Evolutionary conservation across 169 alveolate genomes (phyloP).

Genomic region (Plasmodium fragile): DNA sequence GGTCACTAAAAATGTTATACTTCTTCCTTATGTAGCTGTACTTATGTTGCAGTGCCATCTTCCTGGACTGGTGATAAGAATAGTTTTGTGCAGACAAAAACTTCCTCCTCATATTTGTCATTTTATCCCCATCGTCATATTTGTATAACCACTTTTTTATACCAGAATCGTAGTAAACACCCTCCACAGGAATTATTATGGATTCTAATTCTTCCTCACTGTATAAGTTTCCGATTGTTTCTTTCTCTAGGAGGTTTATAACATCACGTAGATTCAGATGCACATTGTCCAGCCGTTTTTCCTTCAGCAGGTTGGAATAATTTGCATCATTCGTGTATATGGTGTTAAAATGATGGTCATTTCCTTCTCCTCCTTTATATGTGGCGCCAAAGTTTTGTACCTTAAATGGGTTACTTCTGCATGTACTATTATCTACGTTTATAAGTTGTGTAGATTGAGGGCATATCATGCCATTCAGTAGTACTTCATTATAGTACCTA

Average conservation of each 20-base stretch:
- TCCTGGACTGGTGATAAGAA: conserved; percentile 63
- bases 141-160: conserved; percentile 28
- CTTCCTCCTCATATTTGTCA: conserved; percentile 24
- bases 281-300: background rate
- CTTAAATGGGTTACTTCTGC: background rate
- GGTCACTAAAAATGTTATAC: conserved; percentile 41
- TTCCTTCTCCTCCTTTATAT: background rate
- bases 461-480: background rate
- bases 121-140: conserved; percentile 2
- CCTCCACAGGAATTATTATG: conserved; percentile 33
- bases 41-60: conserved; percentile 41
- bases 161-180: conserved; percentile 40
- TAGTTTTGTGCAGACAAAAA: background rate
- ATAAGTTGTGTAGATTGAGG: background rate
- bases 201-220: conserved; percentile 58
- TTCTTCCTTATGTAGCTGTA: conserved; percentile 42
- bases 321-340: background rate
- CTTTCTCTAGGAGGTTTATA: conserved; percentile 53
- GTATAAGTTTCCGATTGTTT: conserved; percentile 58
- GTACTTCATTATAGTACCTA: background rate
- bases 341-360: background rate
- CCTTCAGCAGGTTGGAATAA: background rate
- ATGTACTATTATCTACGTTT: background rate
- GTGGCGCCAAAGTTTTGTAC: background rate
- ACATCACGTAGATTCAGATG: conserved; percentile 45